Percentiles rank a stretch among this genome's conserved stretches.
Evolutionary conservation across 768 basidiomycete genomes (phyloP).

Genomic region (Hericium coralloides): DNA sequence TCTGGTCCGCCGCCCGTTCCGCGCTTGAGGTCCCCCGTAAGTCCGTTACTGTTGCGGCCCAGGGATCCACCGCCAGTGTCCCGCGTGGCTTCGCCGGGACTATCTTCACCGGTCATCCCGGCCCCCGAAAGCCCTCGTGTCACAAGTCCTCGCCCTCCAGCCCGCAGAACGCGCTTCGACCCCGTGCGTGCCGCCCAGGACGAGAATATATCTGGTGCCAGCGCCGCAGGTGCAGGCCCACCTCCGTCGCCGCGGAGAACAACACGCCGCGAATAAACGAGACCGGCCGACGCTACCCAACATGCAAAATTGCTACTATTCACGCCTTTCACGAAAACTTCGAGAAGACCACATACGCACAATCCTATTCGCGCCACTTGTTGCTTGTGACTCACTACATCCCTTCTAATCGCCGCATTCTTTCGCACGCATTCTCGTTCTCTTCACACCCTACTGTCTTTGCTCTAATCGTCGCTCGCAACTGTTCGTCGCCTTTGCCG

Average conservation of each 20-base stretch:
- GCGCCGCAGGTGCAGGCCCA: conserved; percentile 5
- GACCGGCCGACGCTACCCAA: neutral
- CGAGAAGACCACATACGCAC: neutral
- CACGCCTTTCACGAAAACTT: neutral
- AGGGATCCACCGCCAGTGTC: neutral
- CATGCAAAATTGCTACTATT: neutral
- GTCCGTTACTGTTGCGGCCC: neutral
- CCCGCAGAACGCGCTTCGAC: conserved; percentile 13
- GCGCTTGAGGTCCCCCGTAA: neutral
- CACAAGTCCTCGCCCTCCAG: neutral
- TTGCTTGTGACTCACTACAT: neutral
- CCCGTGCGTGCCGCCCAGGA: conserved; percentile 15
- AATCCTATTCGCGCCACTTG: neutral
- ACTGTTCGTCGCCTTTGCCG: neutral
- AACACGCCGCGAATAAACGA: neutral
- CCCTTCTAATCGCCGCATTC: neutral
- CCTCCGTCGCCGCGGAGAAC: neutral
- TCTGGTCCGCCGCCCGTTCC: neutral
- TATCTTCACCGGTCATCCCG: neutral
- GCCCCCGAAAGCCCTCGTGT: neutral
- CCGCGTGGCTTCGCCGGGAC: neutral
- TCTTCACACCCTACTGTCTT: neutral
- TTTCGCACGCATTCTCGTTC: neutral
- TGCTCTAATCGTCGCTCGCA: neutral
- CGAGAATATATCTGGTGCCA: conserved; percentile 4